Evolutionary conservation across 257 asterid genomes (phyloP).

Genomic region (Cruciata laevipes): DNA sequence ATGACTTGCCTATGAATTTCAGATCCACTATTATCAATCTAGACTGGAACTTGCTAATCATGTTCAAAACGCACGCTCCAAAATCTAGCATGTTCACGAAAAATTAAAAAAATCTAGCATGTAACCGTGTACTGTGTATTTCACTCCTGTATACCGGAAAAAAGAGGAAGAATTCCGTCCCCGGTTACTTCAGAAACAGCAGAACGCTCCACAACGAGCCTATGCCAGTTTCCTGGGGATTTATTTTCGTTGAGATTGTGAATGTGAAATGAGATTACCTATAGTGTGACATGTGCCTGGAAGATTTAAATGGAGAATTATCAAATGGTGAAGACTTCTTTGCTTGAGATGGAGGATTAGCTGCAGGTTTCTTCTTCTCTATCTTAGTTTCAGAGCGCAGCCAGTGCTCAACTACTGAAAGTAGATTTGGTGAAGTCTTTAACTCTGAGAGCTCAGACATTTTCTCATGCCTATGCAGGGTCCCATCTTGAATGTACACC

Average conservation of each 20-base stretch:
- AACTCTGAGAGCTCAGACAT: constrained; percentile 58
- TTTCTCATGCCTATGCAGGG: constrained; percentile 64
- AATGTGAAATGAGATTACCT: constrained; percentile 34
- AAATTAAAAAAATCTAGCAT: not conserved
- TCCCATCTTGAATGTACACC: constrained; percentile 84
- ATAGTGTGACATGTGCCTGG: constrained; percentile 90
- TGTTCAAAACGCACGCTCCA: not conserved
- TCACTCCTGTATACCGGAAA: not conserved
- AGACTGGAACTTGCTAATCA: not conserved
- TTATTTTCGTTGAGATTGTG: not conserved
- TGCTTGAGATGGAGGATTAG: constrained; percentile 25
- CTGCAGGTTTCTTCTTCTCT: constrained; percentile 54
- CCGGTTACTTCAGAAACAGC: too few species aligned
- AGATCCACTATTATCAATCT: not conserved
- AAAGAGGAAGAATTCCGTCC: too few species aligned
- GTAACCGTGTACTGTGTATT: not conserved
- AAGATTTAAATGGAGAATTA: constrained; percentile 65
- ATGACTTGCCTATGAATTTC: not conserved
- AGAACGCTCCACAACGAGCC: not conserved
- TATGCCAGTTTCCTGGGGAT: not conserved
- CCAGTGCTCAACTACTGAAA: constrained; percentile 86
- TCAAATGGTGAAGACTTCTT: constrained; percentile 58
- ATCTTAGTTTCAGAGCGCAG: constrained; percentile 69
- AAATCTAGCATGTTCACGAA: too few species aligned
- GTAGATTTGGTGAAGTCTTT: constrained; percentile 51